Base-by-base conservation (phyloP, 495 filamentous ascomycete species). In the Achaetomiella virescens region DNA sequence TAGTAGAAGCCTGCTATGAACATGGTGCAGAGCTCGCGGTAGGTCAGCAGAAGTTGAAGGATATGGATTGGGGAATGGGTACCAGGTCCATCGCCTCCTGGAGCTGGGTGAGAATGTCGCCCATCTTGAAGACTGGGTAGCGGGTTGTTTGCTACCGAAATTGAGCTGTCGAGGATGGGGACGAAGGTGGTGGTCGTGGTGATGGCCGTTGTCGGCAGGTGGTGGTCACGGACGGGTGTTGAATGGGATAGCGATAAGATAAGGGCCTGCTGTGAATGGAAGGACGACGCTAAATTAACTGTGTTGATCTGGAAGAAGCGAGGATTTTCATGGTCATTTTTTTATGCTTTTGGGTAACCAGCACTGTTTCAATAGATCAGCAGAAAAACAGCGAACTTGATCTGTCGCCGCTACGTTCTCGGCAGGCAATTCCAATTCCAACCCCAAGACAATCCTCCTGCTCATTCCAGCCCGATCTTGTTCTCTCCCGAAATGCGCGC, bases 81-180 rank as follows among this genome's bases (percentile, higher is more conserved):
- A 92, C 90, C 76, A 95, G 85, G 68, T 97, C 92, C 53, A 95
- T 85, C 67, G 89, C 88, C 68, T 95, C 91, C 76, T 98, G 93
- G 38, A 98, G 80, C 68, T 97, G 91, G 4, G 93, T 96, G 37
- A 98, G 81, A 41, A 86, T 81, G 71, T 98, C 93, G 0, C 87
- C 87, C 92, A 96, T 97, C 52, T 45, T 74, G 63, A 35, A 10
- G 24, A 18, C 7, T 27, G 21, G 27, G 14, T 15, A 6, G n/a
- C 31, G 31, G 21, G 24, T 12, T 11, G 24, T 46, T 52, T n/a
- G 35, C 46, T 7, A 29, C n/a, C 12, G 27, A 38, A 21, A 20
- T 11, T 22, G 17, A 44, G 18, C 0, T 50, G 17, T 40, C 7
- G 12, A 45, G 11, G 22, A 49, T 42, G 46, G n/a, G 21, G n/a